These are phyloP conservation scores for Fomitopsis palustris DNA, from an alignment of 1,284 basidiomycete species.

Conservation along the genomic window DNA sequence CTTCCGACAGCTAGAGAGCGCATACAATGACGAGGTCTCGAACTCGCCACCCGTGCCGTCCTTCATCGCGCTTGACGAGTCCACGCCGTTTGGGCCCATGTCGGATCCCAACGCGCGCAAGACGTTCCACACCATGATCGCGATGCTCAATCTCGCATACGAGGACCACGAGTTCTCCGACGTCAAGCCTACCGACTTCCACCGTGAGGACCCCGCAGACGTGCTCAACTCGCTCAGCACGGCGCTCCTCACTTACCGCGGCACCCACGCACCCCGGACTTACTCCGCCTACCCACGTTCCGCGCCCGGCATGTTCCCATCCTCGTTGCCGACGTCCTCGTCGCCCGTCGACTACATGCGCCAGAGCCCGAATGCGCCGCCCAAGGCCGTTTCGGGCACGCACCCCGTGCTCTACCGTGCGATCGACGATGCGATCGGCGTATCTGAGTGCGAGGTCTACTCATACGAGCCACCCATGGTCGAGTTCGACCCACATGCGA, in stretches of 20 bases:
- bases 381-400: conserved; percentile 38
- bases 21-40: conserved; percentile 76
- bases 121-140: conserved; percentile 91
- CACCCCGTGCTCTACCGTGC: conserved; percentile 86
- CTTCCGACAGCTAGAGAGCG: conserved; percentile 87
- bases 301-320: conserved; percentile 71
- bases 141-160: conserved; percentile 95
- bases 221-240: conserved; percentile 81
- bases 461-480: conserved; percentile 87
- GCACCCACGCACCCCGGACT: conserved; percentile 64
- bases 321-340: conserved; percentile 63
- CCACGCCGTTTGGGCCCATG: conserved; percentile 77
- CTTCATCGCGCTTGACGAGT: conserved; percentile 66
- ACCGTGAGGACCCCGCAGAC: conserved; percentile 73
- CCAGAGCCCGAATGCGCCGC: conserved; percentile 61
- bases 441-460: conserved; percentile 93
- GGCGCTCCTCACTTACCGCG: conserved; percentile 69
- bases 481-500: conserved; percentile 92
- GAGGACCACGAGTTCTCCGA: conserved; percentile 97
- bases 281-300: conserved; percentile 80
- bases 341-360: conserved; percentile 57
- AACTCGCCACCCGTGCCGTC: conserved; percentile 69
- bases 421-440: conserved; percentile 87
- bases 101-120: conserved; percentile 77
- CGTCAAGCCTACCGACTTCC: conserved; percentile 89